These are phyloP conservation scores for Suillus placidus DNA, from an alignment of 768 basidiomycete species.

Conservation along the genomic window DNA sequence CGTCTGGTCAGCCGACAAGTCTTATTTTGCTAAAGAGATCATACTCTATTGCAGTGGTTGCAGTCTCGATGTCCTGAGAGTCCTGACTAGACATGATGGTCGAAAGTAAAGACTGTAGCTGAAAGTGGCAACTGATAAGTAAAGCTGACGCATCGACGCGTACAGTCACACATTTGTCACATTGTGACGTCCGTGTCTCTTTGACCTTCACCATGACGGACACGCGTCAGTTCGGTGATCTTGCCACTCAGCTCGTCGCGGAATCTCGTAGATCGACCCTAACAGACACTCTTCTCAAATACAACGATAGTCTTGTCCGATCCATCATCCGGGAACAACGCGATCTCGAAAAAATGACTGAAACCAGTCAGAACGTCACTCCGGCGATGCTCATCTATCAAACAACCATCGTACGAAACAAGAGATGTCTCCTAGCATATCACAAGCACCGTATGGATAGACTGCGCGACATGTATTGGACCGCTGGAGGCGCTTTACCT, in stretches of 20 bases:
- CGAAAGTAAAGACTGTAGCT: slow-evolving; percentile 5
- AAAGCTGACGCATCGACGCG: slow-evolving; percentile 14
- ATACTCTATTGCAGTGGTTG: slow-evolving; percentile 45
- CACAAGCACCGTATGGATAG: slow-evolving; percentile 84
- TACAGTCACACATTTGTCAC: slow-evolving; percentile 15
- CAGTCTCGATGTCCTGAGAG: slow-evolving; percentile 51
- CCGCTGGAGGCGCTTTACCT: slow-evolving; percentile 82
- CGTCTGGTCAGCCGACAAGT: slow-evolving; percentile 12
- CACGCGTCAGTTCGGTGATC: slow-evolving; percentile 76
- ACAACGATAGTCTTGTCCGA: slow-evolving; percentile 88
- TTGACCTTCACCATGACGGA: slow-evolving; percentile 40
- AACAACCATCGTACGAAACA: slow-evolving; percentile 89
- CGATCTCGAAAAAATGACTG: slow-evolving; percentile 68
- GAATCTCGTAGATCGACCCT: slow-evolving; percentile 86
- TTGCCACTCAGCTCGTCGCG: slow-evolving; percentile 83
- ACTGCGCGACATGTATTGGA: slow-evolving; percentile 89
- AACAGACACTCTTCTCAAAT: slow-evolving; percentile 84
- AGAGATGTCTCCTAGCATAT: slow-evolving; percentile 94
- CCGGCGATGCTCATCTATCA: slow-evolving; percentile 80
- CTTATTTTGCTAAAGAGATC: slow-evolving; percentile 15
- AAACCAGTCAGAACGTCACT: slow-evolving; percentile 49
- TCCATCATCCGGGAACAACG: slow-evolving; percentile 89
- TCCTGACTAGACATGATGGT: slow-evolving; percentile 36
- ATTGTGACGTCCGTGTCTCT: slow-evolving; percentile 9
- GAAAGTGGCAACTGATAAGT: slow-evolving; percentile 9